A percentile compares a stretch with the other conserved stretches of the same genome.
Evolutionary conservation across 2,329 filamentous ascomycete genomes (phyloP).

Genomic region (Monilinia laxa): DNA sequence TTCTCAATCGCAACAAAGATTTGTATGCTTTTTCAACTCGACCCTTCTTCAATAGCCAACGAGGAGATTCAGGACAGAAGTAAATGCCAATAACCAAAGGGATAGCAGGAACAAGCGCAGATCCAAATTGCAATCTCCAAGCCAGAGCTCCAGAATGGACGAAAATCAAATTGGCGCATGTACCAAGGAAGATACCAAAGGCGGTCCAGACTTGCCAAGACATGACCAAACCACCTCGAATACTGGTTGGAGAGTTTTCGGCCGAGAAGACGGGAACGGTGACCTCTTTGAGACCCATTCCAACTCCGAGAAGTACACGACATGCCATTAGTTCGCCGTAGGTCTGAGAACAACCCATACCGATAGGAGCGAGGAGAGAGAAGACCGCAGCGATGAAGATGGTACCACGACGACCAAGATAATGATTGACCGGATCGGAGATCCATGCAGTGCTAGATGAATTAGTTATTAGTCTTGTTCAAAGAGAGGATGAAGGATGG

Average conservation of each 20-base stretch:
- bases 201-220: slow-evolving; percentile 54
- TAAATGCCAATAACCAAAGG: slow-evolving; percentile 58
- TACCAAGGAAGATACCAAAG: slow-evolving; percentile 66
- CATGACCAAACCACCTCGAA: slow-evolving; percentile 58
- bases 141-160: slow-evolving; percentile 57
- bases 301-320: slow-evolving; percentile 58
- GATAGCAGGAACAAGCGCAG: slow-evolving; percentile 64
- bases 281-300: slow-evolving; percentile 59
- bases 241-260: slow-evolving; percentile 53
- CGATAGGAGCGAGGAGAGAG: slow-evolving; percentile 60
- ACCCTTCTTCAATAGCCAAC: slow-evolving; percentile 65
- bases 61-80: slow-evolving; percentile 63
- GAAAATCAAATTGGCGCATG: slow-evolving; percentile 63
- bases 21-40: slow-evolving; percentile 54
- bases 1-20: slow-evolving; percentile 57
- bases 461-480: neutral
- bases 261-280: slow-evolving; percentile 54
- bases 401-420: slow-evolving; percentile 59
- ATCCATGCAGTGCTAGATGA: slow-evolving; percentile 51
- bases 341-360: slow-evolving; percentile 56
- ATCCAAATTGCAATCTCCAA: slow-evolving; percentile 64
- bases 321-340: slow-evolving; percentile 59
- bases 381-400: slow-evolving; percentile 65
- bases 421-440: slow-evolving; percentile 60
- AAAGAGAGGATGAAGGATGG: neutral